phyloP scores from a whole-genome alignment of 495 filamentous ascomycete species.

The Aspergillus homomorphus region DNA sequence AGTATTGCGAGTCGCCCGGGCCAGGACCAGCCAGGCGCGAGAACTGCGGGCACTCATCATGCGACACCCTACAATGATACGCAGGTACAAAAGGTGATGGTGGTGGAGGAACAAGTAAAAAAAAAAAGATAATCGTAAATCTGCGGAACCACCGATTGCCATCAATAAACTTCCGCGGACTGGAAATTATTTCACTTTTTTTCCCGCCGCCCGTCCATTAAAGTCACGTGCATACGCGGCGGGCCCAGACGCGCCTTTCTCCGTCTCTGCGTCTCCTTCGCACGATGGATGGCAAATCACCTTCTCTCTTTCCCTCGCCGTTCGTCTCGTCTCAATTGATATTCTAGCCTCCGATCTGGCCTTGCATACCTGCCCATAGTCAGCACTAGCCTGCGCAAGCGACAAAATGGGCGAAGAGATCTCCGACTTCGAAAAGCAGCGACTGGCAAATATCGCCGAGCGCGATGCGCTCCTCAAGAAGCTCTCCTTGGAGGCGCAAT shows the following conservation, averaged over 20 bases:
- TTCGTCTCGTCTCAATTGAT: neutral
- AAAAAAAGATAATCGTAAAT: neutral
- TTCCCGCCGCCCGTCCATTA: neutral
- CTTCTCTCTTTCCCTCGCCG: neutral
- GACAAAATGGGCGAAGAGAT: constrained; percentile 34
- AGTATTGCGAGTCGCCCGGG: constrained; percentile 23
- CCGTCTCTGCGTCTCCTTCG: no score
- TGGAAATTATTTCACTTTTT: neutral
- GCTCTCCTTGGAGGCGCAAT: constrained; percentile 49
- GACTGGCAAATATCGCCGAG: constrained; percentile 70
- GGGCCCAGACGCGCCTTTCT: constrained; percentile 12
- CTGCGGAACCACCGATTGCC: neutral
- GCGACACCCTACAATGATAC: neutral
- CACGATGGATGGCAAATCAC: constrained; percentile 2
- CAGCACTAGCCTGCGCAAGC: neutral
- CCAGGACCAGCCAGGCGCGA: constrained; percentile 20
- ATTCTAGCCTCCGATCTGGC: neutral
- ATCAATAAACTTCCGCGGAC: neutral
- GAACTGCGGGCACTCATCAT: constrained; percentile 20
- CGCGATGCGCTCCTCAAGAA: constrained; percentile 66
- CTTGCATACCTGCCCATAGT: neutral
- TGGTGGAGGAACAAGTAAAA: no score
- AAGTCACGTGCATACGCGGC: constrained; percentile 19
- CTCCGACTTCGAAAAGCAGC: constrained; percentile 67
- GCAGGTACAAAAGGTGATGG: neutral